Base-by-base conservation (phyloP, 1,284 basidiomycete genomes). In the Wallemia ichthyophaga region DNA sequence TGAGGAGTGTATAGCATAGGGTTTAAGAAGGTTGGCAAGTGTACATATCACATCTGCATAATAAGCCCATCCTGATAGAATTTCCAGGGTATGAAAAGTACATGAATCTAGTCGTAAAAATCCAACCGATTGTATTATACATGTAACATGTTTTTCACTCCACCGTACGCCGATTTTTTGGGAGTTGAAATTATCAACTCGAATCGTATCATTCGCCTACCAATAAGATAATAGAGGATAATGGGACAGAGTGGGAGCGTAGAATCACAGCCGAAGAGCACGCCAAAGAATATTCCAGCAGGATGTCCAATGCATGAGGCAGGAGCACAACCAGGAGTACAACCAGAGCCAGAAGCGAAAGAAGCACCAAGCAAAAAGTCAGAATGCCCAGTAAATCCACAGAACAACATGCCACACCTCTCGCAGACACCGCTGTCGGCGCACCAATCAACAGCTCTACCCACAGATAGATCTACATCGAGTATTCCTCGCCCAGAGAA, bases 341-440 rank as follows among this genome's bases (percentile, higher is more conserved):
- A 48, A 21, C n/a, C 59, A 25, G 21, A 61, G n/a, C 27, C 60
- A 24, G 21, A 58, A 21, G 58, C 59, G 19, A n/a, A n/a, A n/a
- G n/a, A n/a, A n/a, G n/a, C n/a, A n/a, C n/a, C n/a, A n/a, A n/a
- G n/a, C n/a, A n/a, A n/a, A n/a, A n/a, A n/a, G n/a, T 63, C 67
- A 7, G 62, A 62, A 63, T 68, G 67, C 62, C 67, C 67, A n/a
- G 67, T 68, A 59, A 85, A 88, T 68, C 83, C 88, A 0, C 75
- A 81, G 59, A 98, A 95, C 71, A 80, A 91, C 66, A 94, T 98
- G 76, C 92, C 92, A 1, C 67, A 69, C 5, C 78, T 92, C 27
- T 74, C 83, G 0, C 86, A 91, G 68, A 69, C 73, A 0, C 80
- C 78, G 1, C 74, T 76, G 59, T 69, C 78, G 0, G 72, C 76